These are phyloP conservation scores for Murraya paniculata DNA, from an alignment of 345 rosid genomes.

Conservation along the genomic window DNA sequence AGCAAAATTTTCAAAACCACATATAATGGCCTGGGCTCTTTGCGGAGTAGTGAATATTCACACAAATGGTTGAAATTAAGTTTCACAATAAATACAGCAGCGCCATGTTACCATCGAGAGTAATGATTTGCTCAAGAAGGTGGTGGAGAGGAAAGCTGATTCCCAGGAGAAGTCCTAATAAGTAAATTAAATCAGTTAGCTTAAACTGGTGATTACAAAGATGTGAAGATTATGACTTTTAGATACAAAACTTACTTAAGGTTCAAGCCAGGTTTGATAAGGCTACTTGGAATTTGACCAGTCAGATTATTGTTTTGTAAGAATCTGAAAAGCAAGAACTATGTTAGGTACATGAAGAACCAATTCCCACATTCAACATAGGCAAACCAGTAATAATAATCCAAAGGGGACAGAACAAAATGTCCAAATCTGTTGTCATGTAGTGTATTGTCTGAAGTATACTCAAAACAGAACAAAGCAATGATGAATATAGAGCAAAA, in stretches of 20 bases:
- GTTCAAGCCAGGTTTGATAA: slow-evolving; percentile 47
- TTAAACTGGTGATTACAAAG: background rate
- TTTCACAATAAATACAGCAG: background rate
- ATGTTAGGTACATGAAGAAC: slow-evolving; percentile 12
- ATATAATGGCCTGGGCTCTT: background rate
- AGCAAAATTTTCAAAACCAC: slow-evolving; percentile 16
- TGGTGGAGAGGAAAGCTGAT: slow-evolving; percentile 32
- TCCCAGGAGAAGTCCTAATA: slow-evolving; percentile 47
- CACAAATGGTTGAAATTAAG: slow-evolving; percentile 4
- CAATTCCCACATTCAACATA: slow-evolving; percentile 7
- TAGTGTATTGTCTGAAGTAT: background rate
- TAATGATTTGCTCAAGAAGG: slow-evolving; percentile 29
- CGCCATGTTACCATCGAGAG: background rate
- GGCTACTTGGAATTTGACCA: slow-evolving; percentile 59
- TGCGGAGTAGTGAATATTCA: background rate
- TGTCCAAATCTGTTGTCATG: slow-evolving; percentile 4
- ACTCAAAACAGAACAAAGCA: slow-evolving; percentile 1
- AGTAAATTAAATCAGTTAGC: slow-evolving; percentile 20
- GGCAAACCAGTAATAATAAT: background rate
- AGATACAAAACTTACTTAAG: slow-evolving; percentile 44
- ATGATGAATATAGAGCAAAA: background rate
- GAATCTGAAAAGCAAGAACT: slow-evolving; percentile 45
- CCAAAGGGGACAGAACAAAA: background rate
- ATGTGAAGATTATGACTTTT: background rate
- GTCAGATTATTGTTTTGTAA: slow-evolving; percentile 87